Evolutionary conservation across 192 early-diverging fungal genomes (phyloP).

Genomic region (Gryganskiella cystojenkinii): DNA sequence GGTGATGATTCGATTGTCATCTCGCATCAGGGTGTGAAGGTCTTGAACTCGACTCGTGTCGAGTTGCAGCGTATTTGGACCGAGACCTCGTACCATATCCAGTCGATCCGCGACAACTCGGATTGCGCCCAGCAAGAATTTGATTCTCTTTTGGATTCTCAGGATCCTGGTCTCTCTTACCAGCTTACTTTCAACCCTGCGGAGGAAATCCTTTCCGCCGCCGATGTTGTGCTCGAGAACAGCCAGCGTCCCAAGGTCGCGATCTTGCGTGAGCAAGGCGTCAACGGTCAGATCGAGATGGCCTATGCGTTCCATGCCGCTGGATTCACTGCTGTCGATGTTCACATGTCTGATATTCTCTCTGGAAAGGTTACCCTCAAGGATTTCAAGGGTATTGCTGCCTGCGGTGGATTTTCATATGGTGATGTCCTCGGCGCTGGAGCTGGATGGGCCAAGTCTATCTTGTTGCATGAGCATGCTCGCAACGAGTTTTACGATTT

Average conservation of each 20-base stretch:
- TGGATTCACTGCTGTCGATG: conserved; percentile 95
- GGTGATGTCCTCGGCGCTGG: conserved; percentile 99
- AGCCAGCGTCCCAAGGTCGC: conserved; percentile 82
- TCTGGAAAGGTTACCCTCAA: conserved; percentile 67
- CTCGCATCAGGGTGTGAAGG: conserved; percentile 41
- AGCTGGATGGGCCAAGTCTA: conserved; percentile 95
- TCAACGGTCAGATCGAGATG: conserved; percentile 96
- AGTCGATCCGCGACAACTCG: conserved; percentile 90
- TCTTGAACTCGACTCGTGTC: conserved; percentile 70
- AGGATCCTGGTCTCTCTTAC: conserved; percentile 85
- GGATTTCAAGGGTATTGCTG: conserved; percentile 88
- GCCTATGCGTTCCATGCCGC: conserved; percentile 93
- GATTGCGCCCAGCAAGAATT: conserved; percentile 88
- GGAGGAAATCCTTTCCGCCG: conserved; percentile 53
- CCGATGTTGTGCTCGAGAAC: conserved; percentile 15
- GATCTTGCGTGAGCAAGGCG: conserved; percentile 97
- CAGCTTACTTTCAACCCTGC: conserved; percentile 85
- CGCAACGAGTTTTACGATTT: conserved; percentile 82
- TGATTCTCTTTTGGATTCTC: conserved; percentile 71
- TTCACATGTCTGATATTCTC: conserved; percentile 98
- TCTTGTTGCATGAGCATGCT: conserved; percentile 78
- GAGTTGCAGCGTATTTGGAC: conserved; percentile 87
- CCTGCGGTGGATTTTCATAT: conserved; percentile 98
- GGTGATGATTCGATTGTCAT: conserved; percentile 66
- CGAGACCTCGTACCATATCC: conserved; percentile 93